Evolutionary conservation across 202 grass and related monocot genomes (phyloP), one percentile per base, ranked within the genome.

Genomic region (Digitaria exilis): DNA sequence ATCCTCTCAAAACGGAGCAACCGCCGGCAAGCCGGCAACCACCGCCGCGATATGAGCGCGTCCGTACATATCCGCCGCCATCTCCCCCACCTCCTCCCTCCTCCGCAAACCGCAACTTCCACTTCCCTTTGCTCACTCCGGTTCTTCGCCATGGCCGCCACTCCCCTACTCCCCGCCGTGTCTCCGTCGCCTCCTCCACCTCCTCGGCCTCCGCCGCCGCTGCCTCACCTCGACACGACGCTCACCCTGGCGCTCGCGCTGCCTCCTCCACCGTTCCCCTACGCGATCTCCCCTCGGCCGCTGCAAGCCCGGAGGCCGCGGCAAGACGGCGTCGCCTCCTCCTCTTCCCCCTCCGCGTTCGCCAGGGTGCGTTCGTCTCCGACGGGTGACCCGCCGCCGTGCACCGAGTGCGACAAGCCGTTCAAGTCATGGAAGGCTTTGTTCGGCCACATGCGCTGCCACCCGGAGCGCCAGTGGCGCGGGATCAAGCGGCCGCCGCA

Each of bases 361-460:
- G 37, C 55, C 14, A 14, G 28, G 25, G 52, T 12, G 29, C 22
- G 66, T 29, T 51, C 29, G 9, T 49, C 77, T 12, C 51, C 50
- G 9, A 35, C 34, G 9, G 82, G 31, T 11, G 71, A 65, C 22
- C 29, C 81, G 28, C 75, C 75, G n/a, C 83, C 90, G 17, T 97
- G 94, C 89, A 88, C 52, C n/a, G n/a, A n/a, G n/a, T n/a, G n/a
- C n/a, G n/a, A n/a, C n/a, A n/a, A n/a, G n/a, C n/a, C n/a, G n/a
- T n/a, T n/a, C n/a, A n/a, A n/a, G n/a, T n/a, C n/a, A n/a, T n/a
- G n/a, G n/a, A n/a, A n/a, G n/a, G n/a, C 19, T n/a, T n/a, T 90
- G 24, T 89, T 88, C 31, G 94, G 91, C 18, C 94, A 97, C 84
- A 97, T 93, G 94, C 86, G 94, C 1, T 86, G 84, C 84, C 94